Evolutionary conservation across 352 stramenopile species (phyloP).

Genomic region (Pythium brachiatum): DNA sequence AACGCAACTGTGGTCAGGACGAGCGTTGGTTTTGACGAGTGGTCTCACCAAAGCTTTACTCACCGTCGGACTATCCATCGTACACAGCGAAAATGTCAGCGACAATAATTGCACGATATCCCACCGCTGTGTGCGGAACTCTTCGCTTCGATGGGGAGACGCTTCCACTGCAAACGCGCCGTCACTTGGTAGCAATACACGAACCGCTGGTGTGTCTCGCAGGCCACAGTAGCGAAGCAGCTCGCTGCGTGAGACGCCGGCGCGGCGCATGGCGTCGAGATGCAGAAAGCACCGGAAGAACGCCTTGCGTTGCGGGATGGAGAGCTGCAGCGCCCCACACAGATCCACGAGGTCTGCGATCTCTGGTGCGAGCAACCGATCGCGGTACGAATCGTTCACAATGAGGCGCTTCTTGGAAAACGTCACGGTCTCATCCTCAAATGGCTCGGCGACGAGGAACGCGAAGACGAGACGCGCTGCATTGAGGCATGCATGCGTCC

Average conservation of each 20-base stretch:
- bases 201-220: slow-evolving; percentile 29
- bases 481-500: slow-evolving; percentile 25
- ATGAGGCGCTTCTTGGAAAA: slow-evolving; percentile 47
- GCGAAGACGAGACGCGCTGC: slow-evolving; percentile 24
- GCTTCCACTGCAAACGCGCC: slow-evolving; percentile 18
- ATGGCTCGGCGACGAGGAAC: slow-evolving; percentile 43
- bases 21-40: not conserved
- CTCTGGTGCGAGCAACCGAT: slow-evolving; percentile 53
- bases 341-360: slow-evolving; percentile 60
- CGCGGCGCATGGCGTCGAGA: slow-evolving; percentile 55
- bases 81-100: slow-evolving; percentile 61
- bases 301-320: slow-evolving; percentile 48
- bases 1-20: not conserved
- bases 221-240: slow-evolving; percentile 59
- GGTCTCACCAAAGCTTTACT: not conserved
- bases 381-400: slow-evolving; percentile 66
- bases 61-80: slow-evolving; percentile 32
- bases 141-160: slow-evolving; percentile 37
- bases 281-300: slow-evolving; percentile 66
- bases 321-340: slow-evolving; percentile 48
- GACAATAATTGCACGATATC: slow-evolving; percentile 57
- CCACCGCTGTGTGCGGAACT: slow-evolving; percentile 38
- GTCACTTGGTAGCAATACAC: slow-evolving; percentile 35
- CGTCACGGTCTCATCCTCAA: slow-evolving; percentile 39
- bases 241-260: slow-evolving; percentile 45